Base-by-base conservation (phyloP, 768 basidiomycete species). In the Multifurca ochricompacta region DNA sequence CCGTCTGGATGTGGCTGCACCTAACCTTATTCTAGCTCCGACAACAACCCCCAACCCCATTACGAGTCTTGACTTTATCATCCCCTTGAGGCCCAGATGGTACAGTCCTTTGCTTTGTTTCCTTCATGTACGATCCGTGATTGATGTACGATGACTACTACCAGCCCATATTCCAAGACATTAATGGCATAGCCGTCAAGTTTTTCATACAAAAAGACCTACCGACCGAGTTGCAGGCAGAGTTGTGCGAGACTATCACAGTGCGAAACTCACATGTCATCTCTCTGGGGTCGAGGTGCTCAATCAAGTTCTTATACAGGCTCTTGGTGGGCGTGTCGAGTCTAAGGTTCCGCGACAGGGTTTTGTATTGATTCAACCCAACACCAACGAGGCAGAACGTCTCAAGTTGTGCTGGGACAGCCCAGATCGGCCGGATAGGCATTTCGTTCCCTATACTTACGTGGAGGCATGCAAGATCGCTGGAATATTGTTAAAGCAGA, bases 201-300 rank as follows among this genome's bases (percentile, higher is more conserved):
- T 91, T 91, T 65, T 91, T 90, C 66, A 78, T 91, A 18, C 87
- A 90, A 64, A 87, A 86, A 63, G 87, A 90, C 66, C 73, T 91
- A 8, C 68, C 79, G 3, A 74, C 82, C 53, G 80, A 83, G 60
- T 72, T 80, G 19, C 83, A 85, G 61, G 81, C 82, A 16, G 83
- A 88, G 57, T 67, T 89, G 28, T 83, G 81, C 63, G 85, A 87
- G 66, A 83, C 77, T 13, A 85, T 89, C 48, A 80, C 85, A 0
- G 87, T 88, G 51, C 35, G 76, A 62, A 21, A 28, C 37, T 25
- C 48, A 30, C 14, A 30, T 35, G 2, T 16, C n/a, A n/a, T 16
- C 27, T 23, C 23, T 18, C 48, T 32, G 16, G 9, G 11, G 4
- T 45, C 30, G 21, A 49, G 8, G 7, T 27, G 31, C 51, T 61